Evolutionary conservation across 805 yeast genomes (phyloP), one percentile per base, ranked within the genome.

Genomic region (Ogataea sp.): DNA sequence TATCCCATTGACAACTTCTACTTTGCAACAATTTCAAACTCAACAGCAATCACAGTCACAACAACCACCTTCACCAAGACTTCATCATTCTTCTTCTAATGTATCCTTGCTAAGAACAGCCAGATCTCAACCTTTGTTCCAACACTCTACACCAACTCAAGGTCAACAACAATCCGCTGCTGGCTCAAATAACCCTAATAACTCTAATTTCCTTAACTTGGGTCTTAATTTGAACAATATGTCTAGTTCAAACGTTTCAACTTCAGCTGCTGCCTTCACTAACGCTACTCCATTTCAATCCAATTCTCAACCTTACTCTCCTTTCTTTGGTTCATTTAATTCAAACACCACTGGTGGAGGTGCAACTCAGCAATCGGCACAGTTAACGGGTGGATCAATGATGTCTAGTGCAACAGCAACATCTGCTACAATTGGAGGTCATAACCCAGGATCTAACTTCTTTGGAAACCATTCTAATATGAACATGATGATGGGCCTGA

Each of bases 1-100:
- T 25, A 58, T 43, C 60, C 64, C 20, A 47, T 37, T 37, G 34
- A 43, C 44, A 30, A 38, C 44, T 9, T 40, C 44, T 11, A 39
- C 42, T 32, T 40, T 43, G 25, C 38, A 43, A 39, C 43, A 35
- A 39, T 39, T 41, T 28, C 36, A 39, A 16, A 41, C 27, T 18
- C 40, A 41, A 32, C 41, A 43, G 32, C 39, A 37, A n/a, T 28
- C 23, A 29, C 20, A 34, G 11, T 16, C 4, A 9, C 4, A 15
- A 28, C 48, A 44, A 25, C 36, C 29, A 25, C 44, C 34, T 10
- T 37, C 39, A n/a, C 38, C 47, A 13, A 25, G 45, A 8, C 33
- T 53, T 15, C 57, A 55, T 37, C 61, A 58, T 39, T 56, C 63
- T 6, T 45, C 57, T 4, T 56, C 62, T 1, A 50, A 57, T 14